phyloP scores from a whole-genome alignment of 2,329 filamentous ascomycete species.

The Pseudogymnoascus sp. region DNA sequence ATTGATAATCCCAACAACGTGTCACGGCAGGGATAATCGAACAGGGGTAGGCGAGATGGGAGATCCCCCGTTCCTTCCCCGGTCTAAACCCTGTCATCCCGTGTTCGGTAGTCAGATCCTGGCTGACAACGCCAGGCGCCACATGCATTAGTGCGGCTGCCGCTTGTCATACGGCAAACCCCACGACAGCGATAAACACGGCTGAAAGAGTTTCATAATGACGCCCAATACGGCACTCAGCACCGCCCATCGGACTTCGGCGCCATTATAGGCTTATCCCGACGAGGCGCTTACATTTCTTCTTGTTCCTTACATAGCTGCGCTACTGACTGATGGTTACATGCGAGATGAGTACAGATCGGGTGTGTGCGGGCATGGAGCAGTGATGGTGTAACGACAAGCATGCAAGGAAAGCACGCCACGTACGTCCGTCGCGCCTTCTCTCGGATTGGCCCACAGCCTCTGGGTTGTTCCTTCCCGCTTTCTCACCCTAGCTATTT shows the following conservation, averaged over 20 bases:
- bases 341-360: neutral
- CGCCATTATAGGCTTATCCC: no score
- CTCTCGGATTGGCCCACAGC: neutral
- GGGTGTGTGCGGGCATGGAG: neutral
- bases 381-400: neutral
- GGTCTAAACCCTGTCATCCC: neutral
- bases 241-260: neutral
- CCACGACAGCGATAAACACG: neutral
- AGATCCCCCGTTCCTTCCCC: neutral
- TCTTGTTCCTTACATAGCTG: neutral
- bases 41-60: neutral
- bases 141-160: neutral
- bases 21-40: neutral
- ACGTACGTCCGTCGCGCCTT: neutral
- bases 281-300: neutral
- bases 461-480: neutral
- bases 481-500: neutral
- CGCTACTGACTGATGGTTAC: neutral
- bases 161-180: neutral
- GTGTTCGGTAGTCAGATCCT: neutral
- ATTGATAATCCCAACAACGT: neutral
- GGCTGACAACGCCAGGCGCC: neutral
- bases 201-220: neutral
- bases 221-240: neutral
- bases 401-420: neutral